Percentiles rank a stretch among this genome's conserved stretches.
phyloP scores from a whole-genome alignment of 805 yeast genomes.

The Candida multigemmis region DNA sequence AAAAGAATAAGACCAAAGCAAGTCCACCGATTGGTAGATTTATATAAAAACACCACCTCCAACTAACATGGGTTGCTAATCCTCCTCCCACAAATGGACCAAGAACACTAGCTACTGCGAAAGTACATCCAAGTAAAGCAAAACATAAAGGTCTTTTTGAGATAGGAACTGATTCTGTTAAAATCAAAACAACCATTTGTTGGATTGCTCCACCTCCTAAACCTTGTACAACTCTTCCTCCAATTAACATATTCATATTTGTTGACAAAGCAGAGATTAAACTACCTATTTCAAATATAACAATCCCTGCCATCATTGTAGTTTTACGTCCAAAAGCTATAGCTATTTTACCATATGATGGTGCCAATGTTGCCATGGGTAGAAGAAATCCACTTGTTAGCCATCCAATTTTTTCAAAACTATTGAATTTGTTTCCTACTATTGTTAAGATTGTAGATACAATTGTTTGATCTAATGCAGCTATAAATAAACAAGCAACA shows the following conservation, averaged over 20 bases:
- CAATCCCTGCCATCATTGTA: slow-evolving; percentile 37
- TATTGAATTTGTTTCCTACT: slow-evolving; percentile 40
- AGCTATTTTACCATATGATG: slow-evolving; percentile 51
- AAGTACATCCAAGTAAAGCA: slow-evolving; percentile 31
- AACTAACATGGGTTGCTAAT: slow-evolving; percentile 46
- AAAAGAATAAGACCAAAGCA: slow-evolving; percentile 26
- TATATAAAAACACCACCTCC: slow-evolving; percentile 75
- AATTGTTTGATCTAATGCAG: slow-evolving; percentile 55
- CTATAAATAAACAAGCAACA: slow-evolving; percentile 21
- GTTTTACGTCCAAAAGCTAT: slow-evolving; percentile 50
- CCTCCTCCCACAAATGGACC: slow-evolving; percentile 69
- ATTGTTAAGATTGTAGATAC: slow-evolving; percentile 40
- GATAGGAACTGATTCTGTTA: slow-evolving; percentile 46
- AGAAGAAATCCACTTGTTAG: slow-evolving; percentile 45
- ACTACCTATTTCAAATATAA: slow-evolving; percentile 55
- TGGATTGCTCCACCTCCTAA: slow-evolving; percentile 65
- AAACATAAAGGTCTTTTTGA: slow-evolving; percentile 28
- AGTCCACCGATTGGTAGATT: slow-evolving; percentile 60
- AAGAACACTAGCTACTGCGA: slow-evolving; percentile 40
- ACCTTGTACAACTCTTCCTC: slow-evolving; percentile 65
- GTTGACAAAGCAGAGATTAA: slow-evolving; percentile 46
- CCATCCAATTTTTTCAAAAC: slow-evolving; percentile 51
- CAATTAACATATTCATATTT: slow-evolving; percentile 54
- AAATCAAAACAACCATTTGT: slow-evolving; percentile 45
- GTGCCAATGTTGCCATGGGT: slow-evolving; percentile 43